Percentiles rank a stretch among this genome's conserved stretches.
phyloP scores from a whole-genome alignment of 2,329 filamentous ascomycete species.

The Penicillium sp. region DNA sequence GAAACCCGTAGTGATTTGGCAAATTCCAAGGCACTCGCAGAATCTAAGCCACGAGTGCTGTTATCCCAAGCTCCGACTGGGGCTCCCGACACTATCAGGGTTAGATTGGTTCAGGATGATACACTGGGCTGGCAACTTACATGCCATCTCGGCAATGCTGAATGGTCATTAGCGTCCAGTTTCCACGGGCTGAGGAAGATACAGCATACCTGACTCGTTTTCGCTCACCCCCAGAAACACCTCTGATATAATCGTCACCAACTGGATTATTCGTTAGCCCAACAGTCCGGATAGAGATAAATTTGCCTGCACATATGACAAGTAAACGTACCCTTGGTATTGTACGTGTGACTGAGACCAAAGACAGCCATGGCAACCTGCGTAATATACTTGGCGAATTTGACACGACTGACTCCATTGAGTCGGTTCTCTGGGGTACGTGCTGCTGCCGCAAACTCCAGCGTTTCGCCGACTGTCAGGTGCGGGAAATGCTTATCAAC shows the following conservation, averaged over 20 bases:
- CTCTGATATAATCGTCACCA: slow-evolving; percentile 63
- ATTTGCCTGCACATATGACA: neutral
- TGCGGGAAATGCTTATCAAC: slow-evolving; percentile 61
- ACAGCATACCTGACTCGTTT: slow-evolving; percentile 62
- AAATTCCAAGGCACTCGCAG: slow-evolving; percentile 65
- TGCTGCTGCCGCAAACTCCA: slow-evolving; percentile 62
- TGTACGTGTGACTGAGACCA: slow-evolving; percentile 50
- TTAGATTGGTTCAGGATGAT: slow-evolving; percentile 4
- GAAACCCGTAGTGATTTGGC: slow-evolving; percentile 58
- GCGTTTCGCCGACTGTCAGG: slow-evolving; percentile 62
- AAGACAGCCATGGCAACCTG: slow-evolving; percentile 51
- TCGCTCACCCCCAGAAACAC: slow-evolving; percentile 66
- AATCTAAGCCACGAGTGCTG: slow-evolving; percentile 60
- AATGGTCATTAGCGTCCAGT: slow-evolving; percentile 25
- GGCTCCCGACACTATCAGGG: slow-evolving; percentile 40
- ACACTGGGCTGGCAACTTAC: slow-evolving; percentile 27
- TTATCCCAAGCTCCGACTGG: slow-evolving; percentile 54
- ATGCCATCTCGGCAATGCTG: slow-evolving; percentile 47
- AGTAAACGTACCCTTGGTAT: slow-evolving; percentile 51
- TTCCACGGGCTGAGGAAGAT: slow-evolving; percentile 3
- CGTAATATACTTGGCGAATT: slow-evolving; percentile 50
- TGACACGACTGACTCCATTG: slow-evolving; percentile 52
- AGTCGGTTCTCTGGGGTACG: slow-evolving; percentile 53
- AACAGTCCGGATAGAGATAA: neutral
- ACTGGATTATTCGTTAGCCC: slow-evolving; percentile 33